These are phyloP conservation scores for Aureobasidium sp. DNA, from an alignment of 2,329 filamentous ascomycete species.

Conservation along the genomic window DNA sequence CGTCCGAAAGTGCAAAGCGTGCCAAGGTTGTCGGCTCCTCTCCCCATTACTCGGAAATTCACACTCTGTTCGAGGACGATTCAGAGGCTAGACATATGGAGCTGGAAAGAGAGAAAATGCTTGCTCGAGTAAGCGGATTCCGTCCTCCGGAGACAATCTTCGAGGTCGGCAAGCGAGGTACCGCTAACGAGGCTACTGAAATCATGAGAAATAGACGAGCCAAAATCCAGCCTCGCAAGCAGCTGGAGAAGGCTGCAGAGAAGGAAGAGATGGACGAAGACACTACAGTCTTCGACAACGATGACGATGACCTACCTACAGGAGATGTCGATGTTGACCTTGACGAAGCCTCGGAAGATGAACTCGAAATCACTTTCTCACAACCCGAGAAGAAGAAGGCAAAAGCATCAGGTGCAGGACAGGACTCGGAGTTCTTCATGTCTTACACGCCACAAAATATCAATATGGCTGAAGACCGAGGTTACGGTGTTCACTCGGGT, in stretches of 20 bases:
- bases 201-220: conserved; percentile 66
- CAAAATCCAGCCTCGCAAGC: conserved; percentile 46
- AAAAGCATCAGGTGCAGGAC: conserved; percentile 43
- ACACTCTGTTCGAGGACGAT: conserved; percentile 62
- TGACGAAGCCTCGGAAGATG: conserved; percentile 43
- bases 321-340: conserved; percentile 33
- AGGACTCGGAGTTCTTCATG: conserved; percentile 91
- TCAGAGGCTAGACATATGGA: conserved; percentile 58
- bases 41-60: conserved; percentile 63
- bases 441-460: conserved; percentile 77
- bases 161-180: conserved; percentile 71
- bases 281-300: conserved; percentile 16
- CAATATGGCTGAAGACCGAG: conserved; percentile 80
- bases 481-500: conserved; percentile 85
- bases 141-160: conserved; percentile 93
- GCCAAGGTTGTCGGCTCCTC: conserved; percentile 68
- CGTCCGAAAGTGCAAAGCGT: conserved; percentile 80
- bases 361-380: conserved; percentile 46
- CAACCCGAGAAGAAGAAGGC: conserved; percentile 22
- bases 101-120: conserved; percentile 71
- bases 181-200: conserved; percentile 59
- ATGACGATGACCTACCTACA: conserved; percentile 29
- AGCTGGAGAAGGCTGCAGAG: conserved; percentile 17
- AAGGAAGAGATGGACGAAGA: conserved; percentile 26
- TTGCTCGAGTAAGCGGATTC: conserved; percentile 81